Percentiles rank a stretch among this genome's conserved stretches.
These are phyloP conservation scores for Aspergillus nomiae DNA, from an alignment of 2,329 filamentous ascomycete genomes.

Conservation along the genomic window DNA sequence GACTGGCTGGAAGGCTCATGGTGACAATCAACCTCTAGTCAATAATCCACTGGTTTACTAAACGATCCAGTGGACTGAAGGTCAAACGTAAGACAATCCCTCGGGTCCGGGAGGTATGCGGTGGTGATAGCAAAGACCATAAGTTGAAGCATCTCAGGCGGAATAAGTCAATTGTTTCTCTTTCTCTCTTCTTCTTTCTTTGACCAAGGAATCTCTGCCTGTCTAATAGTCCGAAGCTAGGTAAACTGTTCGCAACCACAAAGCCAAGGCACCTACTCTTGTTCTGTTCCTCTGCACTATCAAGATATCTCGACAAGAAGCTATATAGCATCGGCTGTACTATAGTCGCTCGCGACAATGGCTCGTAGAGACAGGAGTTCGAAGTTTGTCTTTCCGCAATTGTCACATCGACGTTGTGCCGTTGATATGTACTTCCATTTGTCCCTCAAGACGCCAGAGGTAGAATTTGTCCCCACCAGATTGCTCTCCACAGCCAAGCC, in stretches of 20 bases:
- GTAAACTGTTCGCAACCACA: slow-evolving; percentile 54
- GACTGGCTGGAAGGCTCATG: slow-evolving; percentile 7
- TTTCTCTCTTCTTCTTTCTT: slow-evolving; percentile 34
- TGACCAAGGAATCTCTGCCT: slow-evolving; percentile 48
- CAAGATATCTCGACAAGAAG: slow-evolving; percentile 70
- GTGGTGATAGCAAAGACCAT: slow-evolving; percentile 25
- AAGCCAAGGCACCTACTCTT: slow-evolving; percentile 49
- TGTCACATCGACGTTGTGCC: slow-evolving; percentile 23
- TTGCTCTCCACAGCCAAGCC: slow-evolving; percentile 12
- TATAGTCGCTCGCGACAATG: slow-evolving; percentile 45
- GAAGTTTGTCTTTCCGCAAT: slow-evolving; percentile 29
- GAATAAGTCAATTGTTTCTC: slow-evolving; percentile 41
- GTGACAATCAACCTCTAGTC: slow-evolving; percentile 20
- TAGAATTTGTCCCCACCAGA: slow-evolving; percentile 10
- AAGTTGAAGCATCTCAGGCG: slow-evolving; percentile 36
- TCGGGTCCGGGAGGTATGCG: slow-evolving; percentile 23
- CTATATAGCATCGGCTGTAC: slow-evolving; percentile 60
- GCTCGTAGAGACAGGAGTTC: slow-evolving; percentile 31
- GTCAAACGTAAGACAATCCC: slow-evolving; percentile 16
- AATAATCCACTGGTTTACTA: slow-evolving; percentile 31
- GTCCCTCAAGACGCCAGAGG: slow-evolving; percentile 13
- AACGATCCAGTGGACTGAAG: slow-evolving; percentile 26
- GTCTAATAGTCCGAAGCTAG: slow-evolving; percentile 75
- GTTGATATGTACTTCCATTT: slow-evolving; percentile 20
- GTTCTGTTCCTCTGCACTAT: slow-evolving; percentile 65